Evolutionary conservation across 139 green algal genomes (phyloP), one percentile per base, ranked within the genome.

Genomic region (Yamagishiella unicocca): DNA sequence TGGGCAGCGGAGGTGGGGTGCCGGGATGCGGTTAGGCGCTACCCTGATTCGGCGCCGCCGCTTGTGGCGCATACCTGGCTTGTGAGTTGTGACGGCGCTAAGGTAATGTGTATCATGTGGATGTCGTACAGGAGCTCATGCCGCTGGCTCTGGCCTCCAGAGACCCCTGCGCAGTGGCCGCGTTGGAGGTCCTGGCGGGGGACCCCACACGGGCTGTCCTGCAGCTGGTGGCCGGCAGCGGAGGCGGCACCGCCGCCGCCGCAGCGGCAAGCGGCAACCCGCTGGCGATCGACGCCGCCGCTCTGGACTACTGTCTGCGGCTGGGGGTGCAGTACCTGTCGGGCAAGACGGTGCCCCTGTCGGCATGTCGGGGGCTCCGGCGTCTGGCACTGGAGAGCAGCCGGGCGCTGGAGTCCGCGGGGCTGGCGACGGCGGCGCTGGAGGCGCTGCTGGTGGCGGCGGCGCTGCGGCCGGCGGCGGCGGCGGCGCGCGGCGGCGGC

Each of bases 401-500:
- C 24, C 79, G 76, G 0, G 64, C 31, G 17, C 55, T 88, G n/a
- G 88, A 90, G 67, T 50, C 66, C 4, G 73, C 85, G 2, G 88
- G 88, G 2, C 85, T 93, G 75, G 46, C 88, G 7, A 29, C 86
- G 43, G 76, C 88, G 27, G 90, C 88, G 42, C 83, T 90, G 6
- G 88, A 92, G 45, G 90, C 90, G 24, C 77, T 93, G 54, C 71
- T 89, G 31, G 77, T 90, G 25, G 73, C 88, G 33, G 88, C 89
- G 33, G 84, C 61, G 38, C 35, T 93, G 83, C 70, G 25, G 68
- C 83, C 64, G 24, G 5, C 64, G 27, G 35, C 53, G 6, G 37
- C 50, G 1, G 83, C 46, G 74, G 50, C 12, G 12, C 33, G 17
- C 17, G 35, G 2, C 25, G 37, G 5, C 54, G 7, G 27, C 37